phyloP scores from a whole-genome alignment of 1,284 basidiomycete genomes.

The Sphaerobolus stellatus region DNA sequence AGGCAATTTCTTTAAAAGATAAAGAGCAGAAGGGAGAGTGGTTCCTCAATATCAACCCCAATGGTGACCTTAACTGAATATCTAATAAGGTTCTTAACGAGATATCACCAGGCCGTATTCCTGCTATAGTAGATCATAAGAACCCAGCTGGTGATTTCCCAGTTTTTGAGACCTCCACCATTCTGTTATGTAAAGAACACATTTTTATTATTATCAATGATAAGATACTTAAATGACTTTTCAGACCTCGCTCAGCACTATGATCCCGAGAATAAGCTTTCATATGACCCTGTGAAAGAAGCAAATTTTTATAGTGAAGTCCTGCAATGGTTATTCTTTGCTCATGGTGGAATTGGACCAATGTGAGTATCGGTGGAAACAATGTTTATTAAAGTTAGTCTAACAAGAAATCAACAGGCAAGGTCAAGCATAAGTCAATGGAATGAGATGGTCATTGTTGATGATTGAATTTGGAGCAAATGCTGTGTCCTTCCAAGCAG shows the following conservation, averaged over 20 bases:
- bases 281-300: constrained; percentile 19
- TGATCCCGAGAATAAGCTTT: constrained; percentile 28
- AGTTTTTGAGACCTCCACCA: constrained; percentile 29
- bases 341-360: constrained; percentile 11
- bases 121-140: constrained; percentile 27
- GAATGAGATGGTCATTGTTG: no score
- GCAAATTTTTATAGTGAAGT: constrained; percentile 22
- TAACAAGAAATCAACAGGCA: neutral
- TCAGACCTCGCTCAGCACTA: constrained; percentile 12
- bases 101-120: constrained; percentile 17
- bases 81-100: neutral
- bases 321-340: constrained; percentile 30
- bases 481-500: no score
- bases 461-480: no score
- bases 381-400: neutral
- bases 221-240: neutral
- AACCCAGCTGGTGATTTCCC: constrained; percentile 26
- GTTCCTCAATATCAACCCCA: neutral
- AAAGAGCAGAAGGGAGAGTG: neutral
- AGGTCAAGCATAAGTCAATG: constrained; percentile 10
- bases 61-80: neutral
- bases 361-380: neutral
- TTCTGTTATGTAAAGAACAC: constrained; percentile 18
- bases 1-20: neutral
- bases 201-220: neutral